phyloP scores from a whole-genome alignment of 129 eudicot genomes.

The Oenanthe sinensis region DNA sequence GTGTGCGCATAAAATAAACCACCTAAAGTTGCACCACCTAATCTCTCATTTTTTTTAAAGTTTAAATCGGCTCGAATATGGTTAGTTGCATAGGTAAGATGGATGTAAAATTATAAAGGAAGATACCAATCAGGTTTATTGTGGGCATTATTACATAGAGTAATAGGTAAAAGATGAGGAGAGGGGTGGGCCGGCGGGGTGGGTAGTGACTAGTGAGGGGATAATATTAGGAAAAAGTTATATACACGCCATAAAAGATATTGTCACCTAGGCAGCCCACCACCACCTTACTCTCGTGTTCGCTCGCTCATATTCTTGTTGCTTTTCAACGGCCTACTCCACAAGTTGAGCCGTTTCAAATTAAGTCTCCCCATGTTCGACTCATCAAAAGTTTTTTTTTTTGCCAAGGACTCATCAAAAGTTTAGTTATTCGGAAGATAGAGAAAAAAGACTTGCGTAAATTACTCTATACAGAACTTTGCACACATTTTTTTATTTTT shows the following conservation, averaged over 20 bases:
- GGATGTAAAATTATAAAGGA: not conserved
- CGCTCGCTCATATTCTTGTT: not conserved
- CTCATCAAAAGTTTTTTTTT: too few species aligned
- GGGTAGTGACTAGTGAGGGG: not conserved
- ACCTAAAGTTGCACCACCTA: too few species aligned
- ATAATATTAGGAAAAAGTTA: not conserved
- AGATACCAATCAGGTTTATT: not conserved
- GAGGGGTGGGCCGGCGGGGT: not conserved
- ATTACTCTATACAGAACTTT: too few species aligned
- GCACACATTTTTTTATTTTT: too few species aligned
- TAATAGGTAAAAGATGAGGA: not conserved
- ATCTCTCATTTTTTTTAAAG: too few species aligned
- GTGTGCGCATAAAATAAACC: too few species aligned
- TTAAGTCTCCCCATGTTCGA: not conserved
- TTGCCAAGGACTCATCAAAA: too few species aligned
- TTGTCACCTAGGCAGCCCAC: not conserved
- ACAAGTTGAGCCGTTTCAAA: conserved; percentile 3
- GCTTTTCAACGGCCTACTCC: conserved; percentile 3
- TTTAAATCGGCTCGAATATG: too few species aligned
- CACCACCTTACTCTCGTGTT: not conserved
- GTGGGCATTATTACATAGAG: not conserved
- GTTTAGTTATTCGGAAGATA: too few species aligned
- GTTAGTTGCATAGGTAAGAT: too few species aligned
- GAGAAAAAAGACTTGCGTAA: too few species aligned
- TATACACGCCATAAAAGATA: not conserved